These are phyloP conservation scores for Hirschfeldia incana DNA, from an alignment of 345 rosid species.

Conservation along the genomic window DNA sequence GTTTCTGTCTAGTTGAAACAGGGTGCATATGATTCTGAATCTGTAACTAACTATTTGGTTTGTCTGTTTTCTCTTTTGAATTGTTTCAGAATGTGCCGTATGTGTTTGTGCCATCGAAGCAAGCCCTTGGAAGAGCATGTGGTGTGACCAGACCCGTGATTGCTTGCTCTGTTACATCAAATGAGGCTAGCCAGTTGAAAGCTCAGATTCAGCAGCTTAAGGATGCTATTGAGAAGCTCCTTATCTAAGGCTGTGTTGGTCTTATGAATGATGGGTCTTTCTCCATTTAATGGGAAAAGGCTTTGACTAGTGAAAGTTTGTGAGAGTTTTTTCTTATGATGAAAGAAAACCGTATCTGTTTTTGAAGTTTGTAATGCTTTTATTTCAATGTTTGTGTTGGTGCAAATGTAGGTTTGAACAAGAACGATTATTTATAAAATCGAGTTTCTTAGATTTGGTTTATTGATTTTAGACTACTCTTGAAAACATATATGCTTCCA, in stretches of 20 bases:
- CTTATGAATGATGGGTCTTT: constrained; percentile 76
- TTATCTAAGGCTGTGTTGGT: constrained; percentile 47
- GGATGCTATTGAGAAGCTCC: constrained; percentile 95
- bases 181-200: constrained; percentile 86
- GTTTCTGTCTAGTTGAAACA: no score
- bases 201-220: constrained; percentile 82
- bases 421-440: background rate
- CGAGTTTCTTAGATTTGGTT: background rate
- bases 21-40: background rate
- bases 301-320: constrained; percentile 39
- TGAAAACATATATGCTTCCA: no score
- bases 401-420: constrained; percentile 8
- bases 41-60: background rate
- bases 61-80: background rate
- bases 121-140: constrained; percentile 92
- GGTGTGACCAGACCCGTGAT: constrained; percentile 95
- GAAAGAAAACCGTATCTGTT: background rate
- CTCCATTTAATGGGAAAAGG: constrained; percentile 33
- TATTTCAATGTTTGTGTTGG: constrained; percentile 7
- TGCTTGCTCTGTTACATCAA: constrained; percentile 85
- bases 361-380: constrained; percentile 14
- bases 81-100: constrained; percentile 81
- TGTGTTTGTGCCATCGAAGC: constrained; percentile 91
- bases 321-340: background rate
- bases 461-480: background rate